phyloP scores from a whole-genome alignment of 163 green algal species.

The Chlorella variabilis region DNA sequence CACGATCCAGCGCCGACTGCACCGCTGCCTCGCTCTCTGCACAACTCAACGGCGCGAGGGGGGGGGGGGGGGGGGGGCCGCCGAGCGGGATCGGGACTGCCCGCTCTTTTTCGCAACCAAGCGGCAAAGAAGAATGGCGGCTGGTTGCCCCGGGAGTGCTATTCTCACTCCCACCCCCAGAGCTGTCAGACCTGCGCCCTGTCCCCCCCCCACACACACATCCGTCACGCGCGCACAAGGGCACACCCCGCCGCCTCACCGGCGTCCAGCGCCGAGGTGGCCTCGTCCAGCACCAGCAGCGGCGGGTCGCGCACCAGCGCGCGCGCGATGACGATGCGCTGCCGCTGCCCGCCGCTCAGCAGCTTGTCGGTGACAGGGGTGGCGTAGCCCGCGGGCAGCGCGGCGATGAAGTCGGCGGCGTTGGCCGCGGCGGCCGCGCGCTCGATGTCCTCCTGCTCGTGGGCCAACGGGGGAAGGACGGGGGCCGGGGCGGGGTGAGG shows the following conservation, averaged over 20 bases:
- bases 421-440: constrained; percentile 83
- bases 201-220: no score
- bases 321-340: constrained; percentile 92
- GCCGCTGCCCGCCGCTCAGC: constrained; percentile 91
- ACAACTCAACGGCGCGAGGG: not conserved
- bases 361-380: constrained; percentile 75
- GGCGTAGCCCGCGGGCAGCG: constrained; percentile 85
- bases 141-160: no score
- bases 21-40: constrained; percentile 71
- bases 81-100: no score
- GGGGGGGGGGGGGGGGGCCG: no score
- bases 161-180: no score
- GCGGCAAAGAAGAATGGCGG: no score
- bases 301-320: constrained; percentile 85
- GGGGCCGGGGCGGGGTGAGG: no score
- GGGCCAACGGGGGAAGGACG: not conserved
- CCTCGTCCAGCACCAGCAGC: constrained; percentile 84
- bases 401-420: constrained; percentile 90
- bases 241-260: not conserved
- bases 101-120: no score
- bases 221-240: no score
- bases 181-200: no score
- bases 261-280: constrained; percentile 77
- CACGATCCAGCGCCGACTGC: constrained; percentile 77
- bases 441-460: constrained; percentile 56